Base-by-base conservation (phyloP, 1,284 basidiomycete genomes). In the Leccinum subrobustum region DNA sequence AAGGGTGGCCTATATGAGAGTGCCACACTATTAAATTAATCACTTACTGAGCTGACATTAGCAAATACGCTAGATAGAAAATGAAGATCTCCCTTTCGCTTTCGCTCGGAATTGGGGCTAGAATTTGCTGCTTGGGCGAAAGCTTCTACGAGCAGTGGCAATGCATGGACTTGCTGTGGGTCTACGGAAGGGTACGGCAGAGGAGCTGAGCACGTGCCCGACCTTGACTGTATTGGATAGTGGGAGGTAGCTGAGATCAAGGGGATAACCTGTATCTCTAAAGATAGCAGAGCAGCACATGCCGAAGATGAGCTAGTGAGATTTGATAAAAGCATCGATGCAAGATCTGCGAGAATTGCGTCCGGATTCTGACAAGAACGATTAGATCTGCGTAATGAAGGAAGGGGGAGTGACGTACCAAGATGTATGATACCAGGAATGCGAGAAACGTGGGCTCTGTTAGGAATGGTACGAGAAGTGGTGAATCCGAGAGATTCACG, bases 271-370 rank as follows among this genome's bases (percentile, higher is more conserved):
- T 86, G 77, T 54, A 96, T 80, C 59, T 83, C 85, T 35, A 96
- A 78, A 3, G 81, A 79, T 3, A 96, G 79, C 9, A 98, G 77
- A 1, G 81, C 75, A 3, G 86, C 79, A 64, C 91, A 89, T 54
- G 92, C 83, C 0, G 83, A 78, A 4, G 93, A 82, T 57, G 93
- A 87, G 12, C 92, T 86, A 14, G 95, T 94, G 50, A 98, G 80
- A 76, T 99, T 99, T 18, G 96, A 98, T 6, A 99, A 83, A 1
- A 99, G 83, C 97, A 99, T 99, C 33, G 93, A 88, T 1, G 95
- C 95, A 9, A 98, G 85, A 77, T 98, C 96, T 33, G 95, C 94
- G 18, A 98, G 87, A 57, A 93, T 86, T 4, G 96, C 90, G 63
- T 91, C 86, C 6, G 92, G 89, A 76, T 96, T 91, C 95, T 97